Evolutionary conservation across 208 protist genomes (phyloP).

Genomic region (Crithidia brevicula): DNA sequence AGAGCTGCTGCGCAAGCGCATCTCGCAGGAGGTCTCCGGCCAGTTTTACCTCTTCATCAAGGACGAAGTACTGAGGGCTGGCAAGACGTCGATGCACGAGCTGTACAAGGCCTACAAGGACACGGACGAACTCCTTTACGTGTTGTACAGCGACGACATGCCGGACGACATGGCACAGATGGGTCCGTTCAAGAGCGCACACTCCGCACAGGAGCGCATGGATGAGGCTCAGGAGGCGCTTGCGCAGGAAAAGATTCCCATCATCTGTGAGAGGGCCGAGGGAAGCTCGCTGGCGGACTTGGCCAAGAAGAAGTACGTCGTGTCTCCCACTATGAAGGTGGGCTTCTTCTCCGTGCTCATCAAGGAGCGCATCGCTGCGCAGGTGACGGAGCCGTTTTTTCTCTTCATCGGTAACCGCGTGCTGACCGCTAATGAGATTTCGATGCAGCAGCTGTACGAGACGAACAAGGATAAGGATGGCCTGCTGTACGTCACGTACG

Average conservation of each 20-base stretch:
- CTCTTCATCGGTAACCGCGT: slow-evolving; percentile 25
- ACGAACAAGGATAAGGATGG: slow-evolving; percentile 90
- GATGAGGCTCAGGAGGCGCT: slow-evolving; percentile 49
- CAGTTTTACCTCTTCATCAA: slow-evolving; percentile 33
- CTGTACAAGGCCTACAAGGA: slow-evolving; percentile 89
- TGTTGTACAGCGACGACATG: slow-evolving; percentile 73
- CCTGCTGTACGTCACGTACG: slow-evolving; percentile 83
- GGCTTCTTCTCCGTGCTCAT: slow-evolving; percentile 26
- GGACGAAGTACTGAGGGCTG: slow-evolving; percentile 37
- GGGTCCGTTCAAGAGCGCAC: slow-evolving; percentile 31
- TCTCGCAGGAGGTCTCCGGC: slow-evolving; percentile 18
- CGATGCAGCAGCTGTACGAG: slow-evolving; percentile 60
- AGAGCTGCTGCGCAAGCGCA: slow-evolving; percentile 28
- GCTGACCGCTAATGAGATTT: slow-evolving; percentile 34
- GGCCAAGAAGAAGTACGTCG: slow-evolving; percentile 81
- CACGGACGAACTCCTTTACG: slow-evolving; percentile 87
- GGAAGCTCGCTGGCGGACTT: slow-evolving; percentile 79
- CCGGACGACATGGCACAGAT: slow-evolving; percentile 28
- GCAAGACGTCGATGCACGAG: slow-evolving; percentile 13
- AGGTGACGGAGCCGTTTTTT: slow-evolving; percentile 25
- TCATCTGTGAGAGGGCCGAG: slow-evolving; percentile 90
- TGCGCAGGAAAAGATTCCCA: slow-evolving; percentile 29
- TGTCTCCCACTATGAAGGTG: slow-evolving; percentile 24
- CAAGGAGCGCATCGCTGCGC: slow-evolving; percentile 23
- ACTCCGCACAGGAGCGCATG: slow-evolving; percentile 52